These are phyloP conservation scores for Saturnispora saitoi DNA, from an alignment of 805 yeast species.

Conservation along the genomic window DNA sequence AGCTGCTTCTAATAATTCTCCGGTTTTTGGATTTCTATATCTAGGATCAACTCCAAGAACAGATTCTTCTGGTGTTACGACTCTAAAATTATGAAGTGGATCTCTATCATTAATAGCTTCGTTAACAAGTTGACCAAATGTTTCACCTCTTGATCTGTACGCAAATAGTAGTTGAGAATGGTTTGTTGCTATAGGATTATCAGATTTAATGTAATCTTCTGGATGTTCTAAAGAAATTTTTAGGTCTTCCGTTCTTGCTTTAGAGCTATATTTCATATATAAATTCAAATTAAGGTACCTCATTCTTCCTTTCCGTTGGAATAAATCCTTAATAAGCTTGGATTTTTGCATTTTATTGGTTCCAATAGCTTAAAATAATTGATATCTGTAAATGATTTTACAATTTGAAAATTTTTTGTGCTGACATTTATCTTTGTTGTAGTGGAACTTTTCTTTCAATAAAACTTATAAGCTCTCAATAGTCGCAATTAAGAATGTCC, in stretches of 20 bases:
- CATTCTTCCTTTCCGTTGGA: background rate
- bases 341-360: background rate
- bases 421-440: background rate
- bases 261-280: background rate
- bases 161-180: slow-evolving; percentile 27
- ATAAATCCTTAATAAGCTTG: background rate
- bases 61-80: slow-evolving; percentile 32
- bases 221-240: slow-evolving; percentile 9
- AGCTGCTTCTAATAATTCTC: slow-evolving; percentile 29
- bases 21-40: slow-evolving; percentile 27
- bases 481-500: no score
- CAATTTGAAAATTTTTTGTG: background rate
- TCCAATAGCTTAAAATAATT: background rate
- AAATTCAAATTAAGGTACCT: background rate
- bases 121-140: slow-evolving; percentile 36
- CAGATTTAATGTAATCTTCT: slow-evolving; percentile 13
- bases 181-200: slow-evolving; percentile 18
- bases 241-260: background rate
- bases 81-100: slow-evolving; percentile 26
- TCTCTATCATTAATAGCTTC: slow-evolving; percentile 30
- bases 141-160: slow-evolving; percentile 31
- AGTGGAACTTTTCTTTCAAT: background rate
- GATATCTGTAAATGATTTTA: background rate
- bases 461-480: background rate
- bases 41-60: slow-evolving; percentile 25